phyloP scores from a whole-genome alignment of 352 stramenopile species.

The Phytophthora capsici region DNA sequence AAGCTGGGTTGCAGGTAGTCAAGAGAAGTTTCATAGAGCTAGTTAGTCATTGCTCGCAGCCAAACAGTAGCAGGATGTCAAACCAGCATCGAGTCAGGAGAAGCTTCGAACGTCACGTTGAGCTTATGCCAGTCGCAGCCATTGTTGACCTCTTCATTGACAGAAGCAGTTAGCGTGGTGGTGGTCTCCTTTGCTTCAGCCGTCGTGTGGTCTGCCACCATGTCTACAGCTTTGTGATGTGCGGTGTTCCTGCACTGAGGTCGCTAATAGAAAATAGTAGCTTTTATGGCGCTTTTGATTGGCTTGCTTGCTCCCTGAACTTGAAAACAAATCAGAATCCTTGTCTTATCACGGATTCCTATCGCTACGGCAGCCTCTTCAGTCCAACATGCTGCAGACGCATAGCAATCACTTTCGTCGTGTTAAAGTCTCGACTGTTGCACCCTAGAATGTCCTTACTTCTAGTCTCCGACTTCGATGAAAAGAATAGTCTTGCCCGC shows the following conservation, averaged over 20 bases:
- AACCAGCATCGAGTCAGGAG: constrained; percentile 59
- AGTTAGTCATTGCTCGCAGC: constrained; percentile 9
- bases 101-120: constrained; percentile 39
- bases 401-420: too few species aligned
- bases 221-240: constrained; percentile 12
- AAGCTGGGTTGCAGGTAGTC: constrained; percentile 36
- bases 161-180: background rate
- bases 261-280: background rate
- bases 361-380: too few species aligned
- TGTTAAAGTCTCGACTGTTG: too few species aligned
- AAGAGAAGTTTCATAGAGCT: constrained; percentile 6
- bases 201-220: constrained; percentile 3
- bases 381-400: too few species aligned
- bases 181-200: constrained; percentile 6
- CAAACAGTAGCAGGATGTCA: background rate
- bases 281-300: constrained; percentile 3
- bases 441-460: too few species aligned
- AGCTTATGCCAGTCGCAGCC: constrained; percentile 45
- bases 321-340: too few species aligned
- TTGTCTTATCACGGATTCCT: too few species aligned
- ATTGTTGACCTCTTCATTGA: constrained; percentile 9
- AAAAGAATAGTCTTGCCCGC: too few species aligned
- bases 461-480: too few species aligned
- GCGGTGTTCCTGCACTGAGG: constrained; percentile 16
- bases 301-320: too few species aligned